Evolutionary conservation across 148 eudicot species (phyloP).

Genomic region (Chenopodium formosanum): DNA sequence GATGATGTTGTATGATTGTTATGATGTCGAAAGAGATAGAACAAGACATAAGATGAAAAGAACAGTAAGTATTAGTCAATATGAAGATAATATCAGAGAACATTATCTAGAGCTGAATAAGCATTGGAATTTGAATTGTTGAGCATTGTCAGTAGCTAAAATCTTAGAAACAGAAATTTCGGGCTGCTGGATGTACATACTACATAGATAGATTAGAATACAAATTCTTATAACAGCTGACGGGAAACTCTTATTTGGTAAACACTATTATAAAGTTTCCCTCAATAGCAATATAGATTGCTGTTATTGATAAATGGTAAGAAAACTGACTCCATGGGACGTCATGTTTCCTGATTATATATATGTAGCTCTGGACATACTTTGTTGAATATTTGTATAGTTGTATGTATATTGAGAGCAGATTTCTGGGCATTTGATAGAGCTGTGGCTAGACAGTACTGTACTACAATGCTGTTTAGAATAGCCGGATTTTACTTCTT

Average conservation of each 20-base stretch:
- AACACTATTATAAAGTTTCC: neutral
- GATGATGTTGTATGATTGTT: neutral
- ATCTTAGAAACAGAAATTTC: neutral
- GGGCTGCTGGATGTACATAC: neutral
- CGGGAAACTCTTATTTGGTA: neutral
- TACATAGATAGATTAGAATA: neutral
- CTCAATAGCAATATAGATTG: neutral
- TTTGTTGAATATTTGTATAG: neutral
- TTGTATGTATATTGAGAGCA: neutral
- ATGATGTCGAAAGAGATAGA: neutral
- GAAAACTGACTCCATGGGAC: neutral
- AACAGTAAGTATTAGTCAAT: neutral
- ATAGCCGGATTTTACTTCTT: neutral
- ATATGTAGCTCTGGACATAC: neutral
- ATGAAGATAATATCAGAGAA: neutral
- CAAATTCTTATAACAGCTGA: neutral
- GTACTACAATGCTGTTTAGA: neutral
- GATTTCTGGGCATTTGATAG: neutral
- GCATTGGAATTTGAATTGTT: too few relatives aligned
- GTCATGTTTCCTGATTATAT: neutral
- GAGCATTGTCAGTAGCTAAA: neutral
- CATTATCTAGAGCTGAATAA: neutral
- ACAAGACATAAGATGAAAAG: neutral
- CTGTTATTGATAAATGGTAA: neutral
- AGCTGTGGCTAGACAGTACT: neutral